Conservation (phyloP, 1,139 yeast genomes). For the Kluyveromyces sp. region DNA sequence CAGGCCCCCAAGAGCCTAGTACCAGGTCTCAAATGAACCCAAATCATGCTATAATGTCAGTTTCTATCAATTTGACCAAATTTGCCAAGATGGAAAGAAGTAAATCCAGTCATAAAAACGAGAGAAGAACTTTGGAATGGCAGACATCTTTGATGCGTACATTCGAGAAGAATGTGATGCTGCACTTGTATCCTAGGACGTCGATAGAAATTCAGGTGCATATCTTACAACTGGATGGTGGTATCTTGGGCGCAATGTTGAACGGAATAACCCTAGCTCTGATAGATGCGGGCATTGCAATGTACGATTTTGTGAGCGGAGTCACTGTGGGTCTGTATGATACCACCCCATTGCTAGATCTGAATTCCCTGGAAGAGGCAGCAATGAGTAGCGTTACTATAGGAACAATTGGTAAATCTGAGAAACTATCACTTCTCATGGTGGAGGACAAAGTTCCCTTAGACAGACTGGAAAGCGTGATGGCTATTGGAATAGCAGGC, state of each 20-base stretch:
- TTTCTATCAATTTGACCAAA: conserved; percentile 66
- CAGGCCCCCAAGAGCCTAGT: conserved; percentile 85
- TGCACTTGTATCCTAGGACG: conserved; percentile 76
- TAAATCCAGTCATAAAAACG: conserved; percentile 48
- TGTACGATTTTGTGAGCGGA: conserved; percentile 85
- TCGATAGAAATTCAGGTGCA: conserved; percentile 65
- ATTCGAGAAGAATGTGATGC: conserved; percentile 70
- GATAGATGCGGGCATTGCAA: conserved; percentile 91
- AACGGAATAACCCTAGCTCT: conserved; percentile 89
- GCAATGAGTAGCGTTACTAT: conserved; percentile 77
- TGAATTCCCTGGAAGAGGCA: conserved; percentile 73
- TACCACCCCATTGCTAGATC: conserved; percentile 69
- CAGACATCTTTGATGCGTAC: conserved; percentile 69
- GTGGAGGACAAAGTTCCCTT: conserved; percentile 82
- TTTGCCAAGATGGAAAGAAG: conserved; percentile 76
- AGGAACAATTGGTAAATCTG: conserved; percentile 78
- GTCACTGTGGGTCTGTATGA: conserved; percentile 76
- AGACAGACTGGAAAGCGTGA: conserved; percentile 66
- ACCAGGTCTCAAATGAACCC: conserved; percentile 41
- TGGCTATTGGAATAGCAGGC: conserved; percentile 89
- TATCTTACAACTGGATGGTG: conserved; percentile 87
- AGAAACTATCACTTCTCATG: conserved; percentile 64
- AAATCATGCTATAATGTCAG: conserved; percentile 50
- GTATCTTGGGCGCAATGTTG: conserved; percentile 67
- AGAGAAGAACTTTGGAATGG: conserved; percentile 70